Evolutionary conservation across 768 basidiomycete species (phyloP).

Genomic region (Clavulina sp.): DNA sequence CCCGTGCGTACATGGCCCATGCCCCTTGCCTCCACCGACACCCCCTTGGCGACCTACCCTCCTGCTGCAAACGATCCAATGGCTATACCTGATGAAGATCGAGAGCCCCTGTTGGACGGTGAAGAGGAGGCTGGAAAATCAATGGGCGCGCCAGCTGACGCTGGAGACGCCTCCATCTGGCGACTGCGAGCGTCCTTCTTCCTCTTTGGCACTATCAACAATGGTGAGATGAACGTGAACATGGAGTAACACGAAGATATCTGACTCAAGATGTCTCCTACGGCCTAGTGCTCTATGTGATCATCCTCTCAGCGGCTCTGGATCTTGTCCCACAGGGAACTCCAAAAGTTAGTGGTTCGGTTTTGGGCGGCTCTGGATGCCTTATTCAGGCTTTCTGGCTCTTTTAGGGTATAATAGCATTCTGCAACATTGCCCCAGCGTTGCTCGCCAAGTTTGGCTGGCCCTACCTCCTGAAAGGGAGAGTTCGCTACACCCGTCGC

Average conservation of each 20-base stretch:
- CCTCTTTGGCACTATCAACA: conserved; percentile 83
- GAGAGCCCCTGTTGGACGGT: background rate
- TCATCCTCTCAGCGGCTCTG: conserved; percentile 88
- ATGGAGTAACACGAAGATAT: background rate
- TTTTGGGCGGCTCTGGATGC: background rate
- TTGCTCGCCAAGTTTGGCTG: conserved; percentile 73
- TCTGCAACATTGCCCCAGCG: conserved; percentile 87
- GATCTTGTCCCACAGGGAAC: conserved; percentile 85
- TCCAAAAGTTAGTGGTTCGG: conserved; percentile 34
- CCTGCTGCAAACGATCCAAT: too few species aligned
- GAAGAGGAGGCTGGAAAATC: background rate
- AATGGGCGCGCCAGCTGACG: background rate
- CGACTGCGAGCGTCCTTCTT: conserved; percentile 52
- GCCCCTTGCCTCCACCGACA: too few species aligned
- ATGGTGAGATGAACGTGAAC: conserved; percentile 32
- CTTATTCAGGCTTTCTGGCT: background rate
- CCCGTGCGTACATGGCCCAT: too few species aligned
- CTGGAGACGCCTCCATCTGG: background rate
- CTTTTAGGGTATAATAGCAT: conserved; percentile 59
- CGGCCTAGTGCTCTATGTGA: conserved; percentile 73
- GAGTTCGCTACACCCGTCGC: conserved; percentile 62
- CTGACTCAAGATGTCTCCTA: background rate
- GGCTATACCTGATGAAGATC: too few species aligned
- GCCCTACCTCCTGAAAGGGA: conserved; percentile 79
- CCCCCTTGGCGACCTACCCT: too few species aligned